Percentiles rank a stretch among this genome's conserved stretches.
Evolutionary conservation across 352 stramenopile genomes (phyloP).

Genomic region (Phytophthora meadii): DNA sequence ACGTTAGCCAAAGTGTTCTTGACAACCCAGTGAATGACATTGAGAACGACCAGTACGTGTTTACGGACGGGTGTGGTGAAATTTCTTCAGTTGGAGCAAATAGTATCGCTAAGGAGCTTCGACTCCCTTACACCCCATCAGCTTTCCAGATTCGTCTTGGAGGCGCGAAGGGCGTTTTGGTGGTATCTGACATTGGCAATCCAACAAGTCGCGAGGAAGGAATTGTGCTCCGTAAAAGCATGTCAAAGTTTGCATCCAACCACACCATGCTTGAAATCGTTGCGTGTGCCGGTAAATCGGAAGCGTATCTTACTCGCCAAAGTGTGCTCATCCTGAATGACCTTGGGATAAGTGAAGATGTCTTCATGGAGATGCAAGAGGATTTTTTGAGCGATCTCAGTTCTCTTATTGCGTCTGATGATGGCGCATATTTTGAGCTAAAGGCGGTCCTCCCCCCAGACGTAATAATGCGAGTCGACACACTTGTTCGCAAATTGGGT

Average conservation of each 20-base stretch:
- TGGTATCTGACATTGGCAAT: slow-evolving; percentile 56
- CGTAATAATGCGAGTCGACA: slow-evolving; percentile 46
- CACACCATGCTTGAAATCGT: slow-evolving; percentile 81
- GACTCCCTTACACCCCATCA: slow-evolving; percentile 51
- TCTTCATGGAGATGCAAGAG: slow-evolving; percentile 79
- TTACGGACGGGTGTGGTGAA: slow-evolving; percentile 81
- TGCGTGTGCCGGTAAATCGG: slow-evolving; percentile 52
- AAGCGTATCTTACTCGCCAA: slow-evolving; percentile 78
- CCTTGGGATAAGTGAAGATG: slow-evolving; percentile 60
- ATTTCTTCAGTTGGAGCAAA: slow-evolving; percentile 49
- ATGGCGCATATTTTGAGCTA: slow-evolving; percentile 53
- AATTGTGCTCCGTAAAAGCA: slow-evolving; percentile 65
- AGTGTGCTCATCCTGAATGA: slow-evolving; percentile 78
- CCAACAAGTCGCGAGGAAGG: slow-evolving; percentile 22
- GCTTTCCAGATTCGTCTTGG: slow-evolving; percentile 81
- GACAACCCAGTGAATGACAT: slow-evolving; percentile 59
- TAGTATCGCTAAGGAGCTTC: slow-evolving; percentile 45
- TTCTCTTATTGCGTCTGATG: slow-evolving; percentile 59
- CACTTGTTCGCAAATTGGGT: slow-evolving; percentile 45
- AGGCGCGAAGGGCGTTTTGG: slow-evolving; percentile 79
- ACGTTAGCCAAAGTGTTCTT: slow-evolving; percentile 51
- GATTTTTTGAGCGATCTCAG: slow-evolving; percentile 66
- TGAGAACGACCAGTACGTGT: slow-evolving; percentile 47
- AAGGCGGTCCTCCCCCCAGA: slow-evolving; percentile 47
- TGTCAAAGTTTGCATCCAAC: slow-evolving; percentile 71